A percentile compares a stretch with the other conserved stretches of the same genome.
Conservation (phyloP, 805 yeast species). For the Wickerhamomyces rabaulensis region DNA sequence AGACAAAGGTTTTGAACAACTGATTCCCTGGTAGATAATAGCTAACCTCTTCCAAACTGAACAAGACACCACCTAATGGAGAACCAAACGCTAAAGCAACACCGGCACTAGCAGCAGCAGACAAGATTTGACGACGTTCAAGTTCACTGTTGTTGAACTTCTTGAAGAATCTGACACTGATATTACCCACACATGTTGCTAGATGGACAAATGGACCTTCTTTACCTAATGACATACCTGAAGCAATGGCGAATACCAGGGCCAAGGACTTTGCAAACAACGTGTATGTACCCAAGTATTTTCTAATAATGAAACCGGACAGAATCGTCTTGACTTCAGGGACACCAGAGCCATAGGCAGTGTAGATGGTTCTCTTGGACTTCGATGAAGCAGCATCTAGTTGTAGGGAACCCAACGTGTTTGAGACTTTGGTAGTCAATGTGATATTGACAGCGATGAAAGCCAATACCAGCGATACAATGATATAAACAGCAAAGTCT, state of each 20-base stretch:
- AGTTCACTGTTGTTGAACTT: conserved; percentile 43
- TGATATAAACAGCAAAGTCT: conserved; percentile 33
- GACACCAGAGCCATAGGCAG: conserved; percentile 57
- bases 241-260: conserved; percentile 47
- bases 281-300: conserved; percentile 47
- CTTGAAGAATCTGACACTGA: conserved; percentile 40
- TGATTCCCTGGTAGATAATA: conserved; percentile 51
- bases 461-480: conserved; percentile 38
- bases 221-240: conserved; percentile 53
- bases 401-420: conserved; percentile 19
- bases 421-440: conserved; percentile 38
- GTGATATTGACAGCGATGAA: conserved; percentile 39
- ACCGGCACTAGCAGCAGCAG: conserved; percentile 55
- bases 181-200: conserved; percentile 54
- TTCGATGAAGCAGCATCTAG: not conserved
- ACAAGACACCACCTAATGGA: conserved; percentile 54
- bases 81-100: conserved; percentile 59
- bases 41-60: conserved; percentile 52
- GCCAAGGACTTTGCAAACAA: conserved; percentile 43
- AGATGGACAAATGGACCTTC: conserved; percentile 62
- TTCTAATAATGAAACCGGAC: conserved; percentile 52
- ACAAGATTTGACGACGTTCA: conserved; percentile 45
- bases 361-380: conserved; percentile 30
- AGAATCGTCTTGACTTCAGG: conserved; percentile 58
- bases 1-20: conserved; percentile 47